Percentiles rank a stretch among this genome's conserved stretches.
These are phyloP conservation scores for Eucalyptus tenuipes DNA, from an alignment of 345 rosid species.

Conservation along the genomic window DNA sequence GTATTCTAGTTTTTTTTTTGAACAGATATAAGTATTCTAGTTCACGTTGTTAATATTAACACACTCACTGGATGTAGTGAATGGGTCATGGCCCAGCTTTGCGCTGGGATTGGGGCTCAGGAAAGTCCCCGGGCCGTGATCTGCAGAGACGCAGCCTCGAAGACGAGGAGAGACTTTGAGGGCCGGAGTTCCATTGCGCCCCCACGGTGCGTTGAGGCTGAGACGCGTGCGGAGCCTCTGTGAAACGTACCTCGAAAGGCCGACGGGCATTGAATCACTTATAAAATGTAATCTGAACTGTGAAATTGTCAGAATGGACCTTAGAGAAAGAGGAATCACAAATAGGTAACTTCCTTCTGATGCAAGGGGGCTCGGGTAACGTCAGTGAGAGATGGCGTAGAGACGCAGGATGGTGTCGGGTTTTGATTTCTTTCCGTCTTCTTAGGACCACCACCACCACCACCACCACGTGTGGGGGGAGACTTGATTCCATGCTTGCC, in stretches of 20 bases:
- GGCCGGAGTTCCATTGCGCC: neutral
- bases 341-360: too few relatives aligned
- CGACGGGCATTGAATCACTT: neutral
- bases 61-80: neutral
- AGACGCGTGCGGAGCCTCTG: neutral
- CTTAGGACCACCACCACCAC: too few relatives aligned
- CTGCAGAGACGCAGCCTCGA: neutral
- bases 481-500: too few relatives aligned
- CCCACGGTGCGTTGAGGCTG: neutral
- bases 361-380: too few relatives aligned
- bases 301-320: neutral
- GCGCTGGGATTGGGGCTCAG: neutral
- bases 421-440: too few relatives aligned
- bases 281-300: neutral
- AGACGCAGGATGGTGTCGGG: too few relatives aligned
- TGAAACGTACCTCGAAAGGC: neutral
- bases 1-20: fast-evolving
- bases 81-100: neutral
- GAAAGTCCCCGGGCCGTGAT: neutral
- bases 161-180: neutral
- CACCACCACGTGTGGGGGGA: too few relatives aligned
- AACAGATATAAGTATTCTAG: fast-evolving
- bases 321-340: neutral
- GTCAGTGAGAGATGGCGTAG: too few relatives aligned
- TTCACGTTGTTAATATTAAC: neutral